phyloP scores from a whole-genome alignment of 257 asterid species.

The Sherardia arvensis region DNA sequence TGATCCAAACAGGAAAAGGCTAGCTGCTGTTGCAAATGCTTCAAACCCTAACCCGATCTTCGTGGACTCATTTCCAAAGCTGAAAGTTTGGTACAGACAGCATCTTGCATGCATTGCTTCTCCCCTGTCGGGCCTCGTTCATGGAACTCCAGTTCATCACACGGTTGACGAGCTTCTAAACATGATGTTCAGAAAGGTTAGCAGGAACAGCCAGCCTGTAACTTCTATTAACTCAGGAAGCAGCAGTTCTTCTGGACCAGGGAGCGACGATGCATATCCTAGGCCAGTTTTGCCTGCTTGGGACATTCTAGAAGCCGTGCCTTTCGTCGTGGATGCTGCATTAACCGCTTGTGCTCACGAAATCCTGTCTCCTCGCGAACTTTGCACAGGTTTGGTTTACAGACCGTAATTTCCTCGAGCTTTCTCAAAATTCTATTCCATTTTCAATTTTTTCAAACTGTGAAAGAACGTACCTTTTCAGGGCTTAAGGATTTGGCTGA shows the following conservation, averaged over 20 bases:
- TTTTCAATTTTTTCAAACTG: neutral
- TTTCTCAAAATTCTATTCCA: neutral
- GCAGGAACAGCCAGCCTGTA: constrained; percentile 50
- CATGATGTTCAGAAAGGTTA: constrained; percentile 80
- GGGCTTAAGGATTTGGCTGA: constrained; percentile 97
- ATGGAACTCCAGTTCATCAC: constrained; percentile 72
- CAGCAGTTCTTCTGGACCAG: constrained; percentile 67
- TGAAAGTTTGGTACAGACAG: constrained; percentile 94
- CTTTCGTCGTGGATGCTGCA: constrained; percentile 95
- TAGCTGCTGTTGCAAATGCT: constrained; percentile 60
- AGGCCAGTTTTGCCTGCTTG: constrained; percentile 92
- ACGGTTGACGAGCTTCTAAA: constrained; percentile 66
- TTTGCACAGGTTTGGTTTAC: constrained; percentile 75
- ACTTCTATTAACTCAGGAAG: constrained; percentile 59
- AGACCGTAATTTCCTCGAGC: neutral
- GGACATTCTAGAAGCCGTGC: constrained; percentile 97
- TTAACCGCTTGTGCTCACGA: constrained; percentile 92
- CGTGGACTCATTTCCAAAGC: constrained; percentile 90
- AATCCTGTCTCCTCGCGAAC: constrained; percentile 84
- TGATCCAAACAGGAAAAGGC: constrained; percentile 75
- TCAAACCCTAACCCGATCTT: constrained; percentile 68
- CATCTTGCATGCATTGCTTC: constrained; percentile 92
- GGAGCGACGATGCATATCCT: constrained; percentile 52
- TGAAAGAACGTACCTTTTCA: constrained; percentile 7
- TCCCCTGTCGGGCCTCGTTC: constrained; percentile 77